Base-by-base conservation (phyloP, 306 rosid species). In the Dalbergia cochinchinensis region DNA sequence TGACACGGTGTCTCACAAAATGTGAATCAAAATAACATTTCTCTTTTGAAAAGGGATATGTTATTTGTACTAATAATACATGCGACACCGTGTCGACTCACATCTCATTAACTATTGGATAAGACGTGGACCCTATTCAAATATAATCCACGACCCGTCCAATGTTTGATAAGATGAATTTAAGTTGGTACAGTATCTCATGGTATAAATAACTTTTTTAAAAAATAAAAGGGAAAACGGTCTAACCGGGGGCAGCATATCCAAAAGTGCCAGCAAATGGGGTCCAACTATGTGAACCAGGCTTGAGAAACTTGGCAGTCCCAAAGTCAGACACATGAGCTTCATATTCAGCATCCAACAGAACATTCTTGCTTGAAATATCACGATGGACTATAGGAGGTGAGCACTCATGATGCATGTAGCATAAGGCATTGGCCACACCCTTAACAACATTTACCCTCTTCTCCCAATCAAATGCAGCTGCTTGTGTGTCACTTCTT, bases 231-330 rank as follows among this genome's bases (percentile, higher is more conserved):
- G 9, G 4, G 53, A 7, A 16, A 42, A 42, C 3, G 12, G 51
- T 20, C 42, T 59, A 19, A 78, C 75, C 75, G 67, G 60, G 82
- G 60, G 71, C 77, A 19, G 48, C 62, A 61, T 48, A 79, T 10
- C 83, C 71, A 60, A 11, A 70, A 11, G 77, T 79, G 13, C 77
- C 77, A 4, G 35, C 77, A 70, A 79, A 71, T 14, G 55, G 35
- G 8, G 57, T 79, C 71, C 41, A 60, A 2, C 69, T 59, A 15
- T 41, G 55, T 34, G 72, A 61, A 42, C 62, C 13, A 4, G 55
- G 80, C 22, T 64, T 64, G 11, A 64, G 44, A 35, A 48, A 14
- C 26, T 60, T 74, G 14, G 79, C 34, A 3, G 35, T 45, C 50
- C 61, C 70, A 7, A 74, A 74, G 47, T 74, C 76, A 42, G 68